Conservation (phyloP, 2,329 filamentous ascomycete genomes). For the Ascochyta viciae-villosae region DNA sequence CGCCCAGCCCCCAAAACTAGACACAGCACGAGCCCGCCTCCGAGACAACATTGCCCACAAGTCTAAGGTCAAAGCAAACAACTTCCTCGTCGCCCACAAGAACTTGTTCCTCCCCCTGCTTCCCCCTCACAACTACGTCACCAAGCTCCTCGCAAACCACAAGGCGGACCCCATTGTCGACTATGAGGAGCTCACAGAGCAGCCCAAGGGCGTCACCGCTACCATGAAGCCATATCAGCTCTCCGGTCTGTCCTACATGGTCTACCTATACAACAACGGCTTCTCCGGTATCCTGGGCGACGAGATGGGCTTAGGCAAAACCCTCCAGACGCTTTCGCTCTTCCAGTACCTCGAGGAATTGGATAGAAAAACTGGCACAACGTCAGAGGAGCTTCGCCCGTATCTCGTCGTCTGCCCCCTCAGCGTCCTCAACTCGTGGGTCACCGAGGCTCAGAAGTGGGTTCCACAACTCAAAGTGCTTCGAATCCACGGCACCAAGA, state of each 20-base stretch:
- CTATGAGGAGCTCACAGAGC: slow-evolving; percentile 52
- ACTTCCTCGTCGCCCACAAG: slow-evolving; percentile 55
- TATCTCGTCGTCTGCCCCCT: slow-evolving; percentile 96
- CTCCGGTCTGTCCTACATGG: slow-evolving; percentile 98
- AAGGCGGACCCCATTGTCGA: slow-evolving; percentile 39
- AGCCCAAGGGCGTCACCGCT: slow-evolving; percentile 58
- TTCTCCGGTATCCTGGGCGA: slow-evolving; percentile 97
- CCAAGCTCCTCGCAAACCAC: slow-evolving; percentile 44
- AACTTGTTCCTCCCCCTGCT: slow-evolving; percentile 57
- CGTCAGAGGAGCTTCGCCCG: slow-evolving; percentile 74
- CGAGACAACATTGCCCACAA: slow-evolving; percentile 51
- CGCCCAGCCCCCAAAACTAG: slow-evolving; percentile 31
- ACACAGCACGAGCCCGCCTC: slow-evolving; percentile 51
- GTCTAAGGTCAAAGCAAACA: slow-evolving; percentile 55
- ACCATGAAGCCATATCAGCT: slow-evolving; percentile 93
- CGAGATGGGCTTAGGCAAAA: slow-evolving; percentile 99
- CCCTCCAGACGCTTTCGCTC: slow-evolving; percentile 95
- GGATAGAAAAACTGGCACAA: slow-evolving; percentile 63
- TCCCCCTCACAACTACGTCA: slow-evolving; percentile 53
- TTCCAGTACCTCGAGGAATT: slow-evolving; percentile 95
- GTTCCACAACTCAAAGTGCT: slow-evolving; percentile 84
- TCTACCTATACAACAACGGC: slow-evolving; percentile 99
- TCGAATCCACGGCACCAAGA: slow-evolving; percentile 93
- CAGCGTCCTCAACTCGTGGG: slow-evolving; percentile 98
- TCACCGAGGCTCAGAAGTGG: slow-evolving; percentile 97